These are phyloP conservation scores for Herpomyces periplanetae DNA, from an alignment of 2,329 filamentous ascomycete genomes.

Conservation along the genomic window DNA sequence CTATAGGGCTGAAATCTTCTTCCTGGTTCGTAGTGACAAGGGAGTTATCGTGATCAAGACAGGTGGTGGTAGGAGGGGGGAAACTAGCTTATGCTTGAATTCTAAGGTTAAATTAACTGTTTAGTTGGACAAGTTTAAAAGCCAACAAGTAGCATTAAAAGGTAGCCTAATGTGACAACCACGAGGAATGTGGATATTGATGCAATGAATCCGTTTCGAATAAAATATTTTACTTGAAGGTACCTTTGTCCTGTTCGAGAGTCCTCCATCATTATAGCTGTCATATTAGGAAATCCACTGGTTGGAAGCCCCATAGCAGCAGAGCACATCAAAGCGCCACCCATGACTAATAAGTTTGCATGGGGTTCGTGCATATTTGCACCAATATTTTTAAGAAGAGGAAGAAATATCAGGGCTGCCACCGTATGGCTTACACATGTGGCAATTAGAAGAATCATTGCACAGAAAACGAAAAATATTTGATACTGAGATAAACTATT, in stretches of 20 bases:
- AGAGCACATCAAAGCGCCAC: slow-evolving; percentile 69
- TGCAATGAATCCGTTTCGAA: slow-evolving; percentile 60
- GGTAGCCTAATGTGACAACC: slow-evolving; percentile 60
- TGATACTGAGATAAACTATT: slow-evolving; percentile 45
- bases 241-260: slow-evolving; percentile 61
- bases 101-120: too few species aligned
- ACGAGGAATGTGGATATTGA: slow-evolving; percentile 44
- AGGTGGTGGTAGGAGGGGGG: too few species aligned
- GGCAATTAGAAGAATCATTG: slow-evolving; percentile 54
- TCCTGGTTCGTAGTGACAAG: too few species aligned
- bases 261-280: slow-evolving; percentile 98
- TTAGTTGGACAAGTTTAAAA: too few species aligned
- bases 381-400: slow-evolving; percentile 56
- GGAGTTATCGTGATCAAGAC: too few species aligned
- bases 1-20: too few species aligned
- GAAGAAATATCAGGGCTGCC: slow-evolving; percentile 68
- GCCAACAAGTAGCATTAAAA: slow-evolving; percentile 19
- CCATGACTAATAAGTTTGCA: slow-evolving; percentile 83
- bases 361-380: slow-evolving; percentile 51
- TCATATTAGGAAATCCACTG: slow-evolving; percentile 95
- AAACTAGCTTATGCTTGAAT: too few species aligned
- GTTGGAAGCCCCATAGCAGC: slow-evolving; percentile 93
- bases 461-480: slow-evolving; percentile 47
- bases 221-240: slow-evolving; percentile 64
- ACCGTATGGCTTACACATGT: slow-evolving; percentile 96